Percentiles rank a stretch among this genome's conserved stretches.
Evolutionary conservation across 352 stramenopile species (phyloP).

Genomic region (Pythium biforme): DNA sequence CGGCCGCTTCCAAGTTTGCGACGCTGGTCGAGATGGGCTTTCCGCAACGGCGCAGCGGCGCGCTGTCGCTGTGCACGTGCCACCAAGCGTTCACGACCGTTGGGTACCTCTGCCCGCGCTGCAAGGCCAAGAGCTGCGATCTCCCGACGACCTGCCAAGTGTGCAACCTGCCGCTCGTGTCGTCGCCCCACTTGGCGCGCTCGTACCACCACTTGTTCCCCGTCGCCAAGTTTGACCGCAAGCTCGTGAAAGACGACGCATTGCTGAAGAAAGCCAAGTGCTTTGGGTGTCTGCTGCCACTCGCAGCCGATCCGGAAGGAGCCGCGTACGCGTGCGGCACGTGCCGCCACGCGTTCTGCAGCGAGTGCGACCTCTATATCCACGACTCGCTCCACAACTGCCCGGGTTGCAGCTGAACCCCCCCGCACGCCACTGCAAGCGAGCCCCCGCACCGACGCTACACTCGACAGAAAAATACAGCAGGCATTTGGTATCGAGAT

Average conservation of each 20-base stretch:
- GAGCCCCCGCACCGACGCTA: not conserved
- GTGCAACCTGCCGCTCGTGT: constrained; percentile 95
- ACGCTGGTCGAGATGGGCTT: constrained; percentile 87
- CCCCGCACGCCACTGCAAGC: too few species aligned
- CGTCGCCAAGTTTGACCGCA: constrained; percentile 92
- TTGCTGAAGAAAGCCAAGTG: constrained; percentile 41
- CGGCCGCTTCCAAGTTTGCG: constrained; percentile 61
- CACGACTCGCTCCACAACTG: constrained; percentile 99
- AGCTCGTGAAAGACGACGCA: constrained; percentile 28
- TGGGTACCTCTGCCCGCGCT: constrained; percentile 94
- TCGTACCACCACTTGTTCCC: constrained; percentile 99
- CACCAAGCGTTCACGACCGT: constrained; percentile 88
- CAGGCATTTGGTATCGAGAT: too few species aligned
- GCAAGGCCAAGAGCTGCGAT: constrained; percentile 93
- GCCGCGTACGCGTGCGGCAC: constrained; percentile 83
- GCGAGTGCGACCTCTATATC: constrained; percentile 97
- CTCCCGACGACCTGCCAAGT: constrained; percentile 95
- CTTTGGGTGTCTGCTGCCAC: constrained; percentile 75
- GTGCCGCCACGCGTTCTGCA: constrained; percentile 94
- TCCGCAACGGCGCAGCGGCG: constrained; percentile 67
- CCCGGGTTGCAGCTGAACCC: constrained; percentile 91
- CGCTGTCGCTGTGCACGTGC: constrained; percentile 81
- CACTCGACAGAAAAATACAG: not conserved
- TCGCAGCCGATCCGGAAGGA: constrained; percentile 45
- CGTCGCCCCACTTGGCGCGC: constrained; percentile 95